Conservation (phyloP, 106 monocot species). For the Allium cepa region DNA sequence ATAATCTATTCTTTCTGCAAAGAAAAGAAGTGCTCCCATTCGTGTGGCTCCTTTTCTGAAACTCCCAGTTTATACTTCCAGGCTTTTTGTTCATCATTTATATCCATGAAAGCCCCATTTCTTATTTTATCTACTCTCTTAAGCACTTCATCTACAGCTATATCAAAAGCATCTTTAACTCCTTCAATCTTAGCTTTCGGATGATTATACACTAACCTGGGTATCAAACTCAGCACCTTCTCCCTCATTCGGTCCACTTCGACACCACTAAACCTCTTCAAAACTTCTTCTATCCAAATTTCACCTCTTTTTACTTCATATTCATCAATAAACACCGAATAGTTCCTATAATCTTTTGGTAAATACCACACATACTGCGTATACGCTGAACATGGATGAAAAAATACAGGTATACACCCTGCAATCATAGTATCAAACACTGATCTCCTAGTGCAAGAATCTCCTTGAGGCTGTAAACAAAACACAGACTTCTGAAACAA, state of each 20-base stretch:
- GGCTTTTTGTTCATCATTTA: neutral
- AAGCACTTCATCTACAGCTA: slow-evolving; percentile 62
- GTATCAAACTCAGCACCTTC: slow-evolving; percentile 60
- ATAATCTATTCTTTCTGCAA: too few relatives aligned
- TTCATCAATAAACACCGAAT: slow-evolving; percentile 79
- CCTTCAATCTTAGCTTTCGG: slow-evolving; percentile 30
- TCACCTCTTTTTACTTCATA: slow-evolving; percentile 45
- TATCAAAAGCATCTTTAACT: slow-evolving; percentile 61
- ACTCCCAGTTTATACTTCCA: too few relatives aligned
- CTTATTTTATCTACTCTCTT: slow-evolving; percentile 28
- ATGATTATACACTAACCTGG: slow-evolving; percentile 54
- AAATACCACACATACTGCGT: slow-evolving; percentile 71
- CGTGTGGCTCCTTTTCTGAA: too few relatives aligned
- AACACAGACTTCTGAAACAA: slow-evolving; percentile 65
- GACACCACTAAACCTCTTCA: slow-evolving; percentile 52
- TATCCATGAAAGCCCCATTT: slow-evolving; percentile 5
- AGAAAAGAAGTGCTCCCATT: too few relatives aligned
- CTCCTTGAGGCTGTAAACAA: slow-evolving; percentile 88
- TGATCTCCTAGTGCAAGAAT: slow-evolving; percentile 81
- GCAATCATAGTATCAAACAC: slow-evolving; percentile 95
- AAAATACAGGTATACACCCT: slow-evolving; percentile 87
- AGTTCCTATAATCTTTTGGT: slow-evolving; percentile 16
- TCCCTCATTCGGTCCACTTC: slow-evolving; percentile 70
- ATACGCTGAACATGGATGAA: slow-evolving; percentile 69
- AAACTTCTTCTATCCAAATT: slow-evolving; percentile 26